Base-by-base conservation (phyloP, 176 grass and related monocot species). In the Oryza officinalis region DNA sequence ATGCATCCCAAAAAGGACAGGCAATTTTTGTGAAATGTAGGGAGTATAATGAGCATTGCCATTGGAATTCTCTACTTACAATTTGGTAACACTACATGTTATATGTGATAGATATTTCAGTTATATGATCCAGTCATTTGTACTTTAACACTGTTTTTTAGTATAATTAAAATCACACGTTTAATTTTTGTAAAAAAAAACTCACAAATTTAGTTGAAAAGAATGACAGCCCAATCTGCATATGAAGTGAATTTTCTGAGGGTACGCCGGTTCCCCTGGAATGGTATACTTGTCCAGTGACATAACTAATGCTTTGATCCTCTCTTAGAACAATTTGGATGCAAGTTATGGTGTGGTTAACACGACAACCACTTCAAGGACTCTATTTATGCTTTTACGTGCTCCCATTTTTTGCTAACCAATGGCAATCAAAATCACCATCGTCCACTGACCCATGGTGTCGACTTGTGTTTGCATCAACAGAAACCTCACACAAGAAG, bases 401-500 rank as follows among this genome's bases (percentile, higher is more conserved):
- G 30, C 23, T 52, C 77, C 17, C 3, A 76, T 70, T 78, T 75
- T 52, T 57, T 8, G 5, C 65, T 27, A 68, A 65, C 23, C 52
- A 27, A 31, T 81, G 23, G 27, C 30, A 32, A 81, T 75, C n/a
- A 1, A 28, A 26, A 49, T 77, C 33, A 69, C 15, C 47, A 77
- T 74, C 81, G 40, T 63, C 8, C 63, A 77, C 79, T 85, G 41
- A 83, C 26, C 65, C 35, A 83, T 84, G 59, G 25, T 79, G 3
- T 50, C 30, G 4, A 66, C 75, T 61, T 22, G 23, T 35, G 43
- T 67, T 72, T 81, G 17, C 26, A 72, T 79, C 23, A 47, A 65
- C 89, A 98, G 93, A 92, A 90, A 81, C 70, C 13, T 83, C 86
- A 49, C 96, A 98, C 78, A 83, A 90, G 77, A 92, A 98, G 87